phyloP scores from a whole-genome alignment of 495 filamentous ascomycete species.

The Penicillium ochrochloron region DNA sequence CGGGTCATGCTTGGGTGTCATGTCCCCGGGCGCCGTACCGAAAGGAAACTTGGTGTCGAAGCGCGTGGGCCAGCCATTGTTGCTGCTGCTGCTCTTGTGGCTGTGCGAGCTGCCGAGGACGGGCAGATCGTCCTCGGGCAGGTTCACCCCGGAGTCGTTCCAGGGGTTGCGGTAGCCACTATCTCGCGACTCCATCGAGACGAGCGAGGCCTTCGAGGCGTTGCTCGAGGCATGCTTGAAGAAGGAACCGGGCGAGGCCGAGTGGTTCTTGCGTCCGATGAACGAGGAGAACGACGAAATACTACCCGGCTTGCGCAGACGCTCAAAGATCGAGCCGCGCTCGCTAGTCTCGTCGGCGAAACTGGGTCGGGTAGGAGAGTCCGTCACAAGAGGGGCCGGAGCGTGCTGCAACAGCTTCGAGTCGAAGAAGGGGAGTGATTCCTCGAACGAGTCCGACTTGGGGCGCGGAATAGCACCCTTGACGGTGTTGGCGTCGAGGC shows the following conservation, averaged over 20 bases:
- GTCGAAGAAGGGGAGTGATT: conserved; percentile 93
- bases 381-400: conserved; percentile 74
- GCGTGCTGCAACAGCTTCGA: conserved; percentile 93
- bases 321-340: conserved; percentile 81
- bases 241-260: conserved; percentile 77
- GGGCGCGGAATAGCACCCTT: conserved; percentile 93
- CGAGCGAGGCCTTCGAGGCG: conserved; percentile 90
- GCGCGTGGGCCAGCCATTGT: conserved; percentile 66
- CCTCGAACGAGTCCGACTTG: conserved; percentile 98
- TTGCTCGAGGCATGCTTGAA: conserved; percentile 94
- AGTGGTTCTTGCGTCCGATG: conserved; percentile 92
- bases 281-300: conserved; percentile 93
- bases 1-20: conserved; percentile 78
- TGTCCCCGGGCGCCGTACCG: conserved; percentile 74
- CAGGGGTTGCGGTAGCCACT: conserved; percentile 94
- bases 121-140: conserved; percentile 79
- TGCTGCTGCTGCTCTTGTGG: conserved; percentile 60
- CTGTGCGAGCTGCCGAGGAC: conserved; percentile 62
- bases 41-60: conserved; percentile 68
- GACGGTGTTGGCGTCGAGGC: conserved; percentile 82
- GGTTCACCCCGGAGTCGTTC: conserved; percentile 95
- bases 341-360: conserved; percentile 80
- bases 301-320: conserved; percentile 88
- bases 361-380: conserved; percentile 79
- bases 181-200: conserved; percentile 89